A percentile compares a stretch with the other conserved stretches of the same genome.
These are phyloP conservation scores for Pythium phragmitis DNA, from an alignment of 352 stramenopile species.

Conservation along the genomic window DNA sequence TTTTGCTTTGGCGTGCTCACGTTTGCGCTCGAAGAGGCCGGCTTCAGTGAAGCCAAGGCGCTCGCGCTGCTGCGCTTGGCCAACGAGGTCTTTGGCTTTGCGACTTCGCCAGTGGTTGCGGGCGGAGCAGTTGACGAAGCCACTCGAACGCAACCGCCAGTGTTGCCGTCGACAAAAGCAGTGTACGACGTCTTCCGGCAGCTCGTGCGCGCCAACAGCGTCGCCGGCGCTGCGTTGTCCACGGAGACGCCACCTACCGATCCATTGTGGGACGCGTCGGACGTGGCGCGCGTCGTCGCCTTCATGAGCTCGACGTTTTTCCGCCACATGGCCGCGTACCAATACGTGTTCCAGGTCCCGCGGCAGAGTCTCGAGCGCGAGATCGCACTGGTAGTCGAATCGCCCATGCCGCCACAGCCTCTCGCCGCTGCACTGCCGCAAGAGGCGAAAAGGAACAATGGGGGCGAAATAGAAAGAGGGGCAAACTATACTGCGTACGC, in stretches of 20 bases:
- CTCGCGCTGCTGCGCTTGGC: slow-evolving; percentile 47
- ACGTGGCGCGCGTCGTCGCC: slow-evolving; percentile 58
- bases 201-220: slow-evolving; percentile 28
- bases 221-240: not conserved
- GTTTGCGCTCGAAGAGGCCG: slow-evolving; percentile 55
- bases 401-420: slow-evolving; percentile 38
- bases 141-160: not conserved
- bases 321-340: slow-evolving; percentile 59
- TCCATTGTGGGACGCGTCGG: slow-evolving; percentile 17
- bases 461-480: not conserved
- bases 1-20: slow-evolving; percentile 65
- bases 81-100: slow-evolving; percentile 55
- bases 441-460: not conserved
- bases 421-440: slow-evolving; percentile 20
- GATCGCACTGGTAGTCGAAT: slow-evolving; percentile 42
- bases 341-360: slow-evolving; percentile 44
- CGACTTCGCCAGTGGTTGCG: slow-evolving; percentile 25
- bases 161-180: slow-evolving; percentile 17
- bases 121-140: not conserved
- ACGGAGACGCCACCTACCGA: not conserved
- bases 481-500: slow-evolving; percentile 6
- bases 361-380: slow-evolving; percentile 33
- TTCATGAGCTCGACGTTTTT: slow-evolving; percentile 78
- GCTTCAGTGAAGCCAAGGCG: slow-evolving; percentile 35
- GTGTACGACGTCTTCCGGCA: slow-evolving; percentile 26